Evolutionary conservation across 2,329 filamentous ascomycete species (phyloP), one percentile per base, ranked within the genome.

Genomic region (Incumbomyces lentus): DNA sequence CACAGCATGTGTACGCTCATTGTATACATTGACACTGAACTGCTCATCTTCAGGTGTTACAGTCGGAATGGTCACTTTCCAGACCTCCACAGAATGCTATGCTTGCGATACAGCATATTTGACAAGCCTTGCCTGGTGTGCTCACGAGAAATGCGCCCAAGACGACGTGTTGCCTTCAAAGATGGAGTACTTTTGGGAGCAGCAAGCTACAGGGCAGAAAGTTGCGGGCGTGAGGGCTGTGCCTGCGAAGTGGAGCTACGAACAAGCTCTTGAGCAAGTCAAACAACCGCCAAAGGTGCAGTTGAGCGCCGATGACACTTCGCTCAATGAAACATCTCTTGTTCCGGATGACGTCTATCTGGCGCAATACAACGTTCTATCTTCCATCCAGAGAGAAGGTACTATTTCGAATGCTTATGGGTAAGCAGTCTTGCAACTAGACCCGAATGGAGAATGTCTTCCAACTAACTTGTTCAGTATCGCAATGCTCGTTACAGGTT

Each of bases 111-210:
- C 31, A 10, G 8, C 31, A 32, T 32, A 10, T n/a, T n/a, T 32
- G 10, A 32, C 31, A 10, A 32, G 10, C 8, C 31, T 32, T 8
- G 31, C 31, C 10, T 32, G 31, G 31, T 32, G 31, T n/a, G n/a
- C n/a, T 10, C n/a, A 8, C 31, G 31, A 32, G n/a, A 8, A n/a
- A 8, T 32, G 31, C n/a, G 10, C 31, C 31, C 10, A 32, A n/a
- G 35, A 30, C 14, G 29, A 40, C 33, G 19, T n/a, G 14, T 46
- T 34, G 44, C n/a, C n/a, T n/a, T n/a, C n/a, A n/a, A 29, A 58
- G 1, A 36, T 60, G 14, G 51, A 56, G 31, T 40, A 52, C 7
- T 60, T 56, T 58, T 32, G 31, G 31, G 8, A 32, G 10, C 8
- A 32, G 31, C 51, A 62, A 16, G 60, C 57, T 29, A 17, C 39